Base-by-base conservation (phyloP, 805 yeast genomes). In the Starmera dryadoides region DNA sequence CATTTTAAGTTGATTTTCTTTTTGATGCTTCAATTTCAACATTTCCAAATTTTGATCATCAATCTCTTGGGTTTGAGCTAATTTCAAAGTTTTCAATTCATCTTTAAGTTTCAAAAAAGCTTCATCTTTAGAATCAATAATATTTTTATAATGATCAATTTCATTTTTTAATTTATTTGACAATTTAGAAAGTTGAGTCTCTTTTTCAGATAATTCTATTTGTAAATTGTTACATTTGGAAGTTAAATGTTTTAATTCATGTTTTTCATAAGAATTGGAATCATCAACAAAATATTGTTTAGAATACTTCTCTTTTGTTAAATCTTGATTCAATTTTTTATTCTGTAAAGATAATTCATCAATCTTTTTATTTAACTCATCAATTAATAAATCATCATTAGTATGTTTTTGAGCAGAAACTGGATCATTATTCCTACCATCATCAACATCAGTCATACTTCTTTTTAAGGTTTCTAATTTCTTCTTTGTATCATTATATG, bases 181-280 rank as follows among this genome's bases (percentile, higher is more conserved):
- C 29, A 49, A 42, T 32, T 50, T 50, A 42, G 43, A 53, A 42
- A 38, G 35, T 17, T 41, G 34, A 34, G 34, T 26, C 15, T 47
- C 47, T 45, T 57, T 42, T 36, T 56, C 48, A 30, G 45, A 22
- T 22, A 58, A 22, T 45, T 56, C 52, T 11, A 51, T 35, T 37
- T 60, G 60, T 4, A 60, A 41, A 7, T 55, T 60, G 42, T 63
- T 61, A 38, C 64, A 63, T 36, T 58, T 55, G 5, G 62, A 39
- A 0, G 67, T 51, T 4, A 68, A 52, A n/a, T 62, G 55, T 30
- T 61, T 61, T 38, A 70, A 55, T 40, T 67, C 72, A n/a, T 56
- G 45, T 19, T 63, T 60, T 12, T 66, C 63, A 33, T 58, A 59
- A 4, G 53, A 44, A 22, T 54, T 46, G 4, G 43, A 32, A 9